Base-by-base conservation (phyloP, 306 rosid genomes). In the Lithocarpus polystachyus region DNA sequence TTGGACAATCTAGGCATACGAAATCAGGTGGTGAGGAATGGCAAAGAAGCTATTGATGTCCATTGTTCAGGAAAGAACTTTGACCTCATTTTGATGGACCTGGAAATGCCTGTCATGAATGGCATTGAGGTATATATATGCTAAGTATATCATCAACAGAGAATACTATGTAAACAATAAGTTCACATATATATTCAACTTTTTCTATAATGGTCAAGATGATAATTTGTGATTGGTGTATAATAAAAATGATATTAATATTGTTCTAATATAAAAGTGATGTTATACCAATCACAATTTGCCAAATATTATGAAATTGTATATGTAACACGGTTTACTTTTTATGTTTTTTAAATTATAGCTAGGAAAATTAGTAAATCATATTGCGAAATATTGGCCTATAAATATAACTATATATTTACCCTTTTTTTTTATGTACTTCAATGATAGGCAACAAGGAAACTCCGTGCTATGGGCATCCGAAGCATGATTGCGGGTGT, bases 81-180 rank as follows among this genome's bases (percentile, higher is more conserved):
- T 80, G 94, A 92, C 82, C 94, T 94, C 9, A 92, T 94, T 84
- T 86, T 94, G 80, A 92, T 94, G 97, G 98, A 94, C 84, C 76
- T 81, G 82, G 98, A 94, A 17, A 94, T 94, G 98, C 97, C 98
- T 35, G 23, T 94, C 56, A 92, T 94, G 98, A 86, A 90, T 84
- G 98, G 98, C 76, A 82, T 92, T 70, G 88, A 94, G 96, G 98
- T 75, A 71, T 40, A 71, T 40, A 40, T 40, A 40, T 2, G 22
- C 64, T 33, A n/a, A 4, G n/a, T 24, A 15, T 3, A 45, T 3
- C 3, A 61, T 31, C 19, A 12, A 48, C 17, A 10, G 53, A 12
- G 14, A 8, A 2, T 7, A 40, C 45, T 40, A 7, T 40, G 11
- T 40, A 40, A 40, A 40, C 45, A 40, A 40, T 40, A 40, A 40